phyloP scores from a whole-genome alignment of 768 basidiomycete genomes.

The Strobilomyces confusus region DNA sequence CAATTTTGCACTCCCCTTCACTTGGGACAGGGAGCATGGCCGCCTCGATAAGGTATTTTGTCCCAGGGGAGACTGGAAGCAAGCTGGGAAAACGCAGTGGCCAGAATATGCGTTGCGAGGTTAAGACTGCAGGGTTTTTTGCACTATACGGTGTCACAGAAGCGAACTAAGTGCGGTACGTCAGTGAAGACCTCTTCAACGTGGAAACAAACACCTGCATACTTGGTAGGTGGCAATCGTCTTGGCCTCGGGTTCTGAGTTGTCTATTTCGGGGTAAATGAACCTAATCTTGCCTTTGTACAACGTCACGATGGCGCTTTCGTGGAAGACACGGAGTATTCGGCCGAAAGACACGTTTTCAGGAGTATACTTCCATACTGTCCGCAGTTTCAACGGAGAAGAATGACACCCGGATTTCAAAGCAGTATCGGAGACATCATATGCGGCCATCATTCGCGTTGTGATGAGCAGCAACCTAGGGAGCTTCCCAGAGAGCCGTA shows the following conservation, averaged over 20 bases:
- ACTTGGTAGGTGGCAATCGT: slow-evolving; percentile 19
- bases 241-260: slow-evolving; percentile 10
- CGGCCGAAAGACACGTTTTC: slow-evolving; percentile 24
- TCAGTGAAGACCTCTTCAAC: background rate
- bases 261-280: slow-evolving; percentile 25
- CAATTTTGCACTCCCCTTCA: slow-evolving; percentile 14
- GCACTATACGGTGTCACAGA: slow-evolving; percentile 14
- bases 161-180: slow-evolving; percentile 14
- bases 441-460: slow-evolving; percentile 28
- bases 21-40: slow-evolving; percentile 17
- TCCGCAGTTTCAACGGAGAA: slow-evolving; percentile 6
- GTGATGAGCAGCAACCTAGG: slow-evolving; percentile 24
- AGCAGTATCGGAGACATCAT: slow-evolving; percentile 22
- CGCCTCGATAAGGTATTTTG: slow-evolving; percentile 22
- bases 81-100: slow-evolving; percentile 14
- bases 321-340: slow-evolving; percentile 27
- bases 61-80: background rate
- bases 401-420: slow-evolving; percentile 10
- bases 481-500: slow-evolving; percentile 24
- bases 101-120: slow-evolving; percentile 31
- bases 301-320: slow-evolving; percentile 23
- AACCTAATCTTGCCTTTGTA: slow-evolving; percentile 26
- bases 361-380: slow-evolving; percentile 20
- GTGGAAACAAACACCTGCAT: background rate
- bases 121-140: slow-evolving; percentile 20